Conservation (phyloP, 148 eudicot genomes). For the Diospyros kaki region DNA sequence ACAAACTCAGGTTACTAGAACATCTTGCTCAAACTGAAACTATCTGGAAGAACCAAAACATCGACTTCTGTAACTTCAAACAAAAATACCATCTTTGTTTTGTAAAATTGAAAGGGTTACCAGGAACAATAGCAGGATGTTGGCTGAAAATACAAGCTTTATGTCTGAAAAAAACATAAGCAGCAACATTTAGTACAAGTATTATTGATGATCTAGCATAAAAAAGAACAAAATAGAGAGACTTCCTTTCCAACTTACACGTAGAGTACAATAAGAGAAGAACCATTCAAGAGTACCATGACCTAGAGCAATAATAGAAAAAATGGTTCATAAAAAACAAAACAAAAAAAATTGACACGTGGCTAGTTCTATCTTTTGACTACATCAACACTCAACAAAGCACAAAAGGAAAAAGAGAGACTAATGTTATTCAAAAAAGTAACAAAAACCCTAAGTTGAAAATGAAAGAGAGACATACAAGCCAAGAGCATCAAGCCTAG, state of each 20-base stretch:
- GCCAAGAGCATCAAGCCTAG: too few relatives aligned
- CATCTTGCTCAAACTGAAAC: slow-evolving; percentile 3
- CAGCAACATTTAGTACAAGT: slow-evolving; percentile 3
- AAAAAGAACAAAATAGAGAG: background rate
- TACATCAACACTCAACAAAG: too few relatives aligned
- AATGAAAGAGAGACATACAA: too few relatives aligned
- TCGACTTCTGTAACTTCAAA: background rate
- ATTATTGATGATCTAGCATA: background rate
- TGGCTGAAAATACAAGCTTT: slow-evolving; percentile 84
- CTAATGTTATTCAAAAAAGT: too few relatives aligned
- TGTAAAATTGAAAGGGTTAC: slow-evolving; percentile 26
- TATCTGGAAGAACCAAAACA: background rate
- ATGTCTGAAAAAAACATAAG: slow-evolving; percentile 46
- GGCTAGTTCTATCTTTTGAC: too few relatives aligned
- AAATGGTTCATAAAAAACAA: slow-evolving; percentile 19
- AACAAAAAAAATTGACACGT: too few relatives aligned
- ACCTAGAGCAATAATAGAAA: slow-evolving; percentile 17
- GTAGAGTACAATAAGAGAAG: slow-evolving; percentile 21
- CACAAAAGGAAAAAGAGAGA: too few relatives aligned
- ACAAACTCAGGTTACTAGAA: background rate
- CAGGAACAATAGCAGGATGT: slow-evolving; percentile 75
- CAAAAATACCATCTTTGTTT: background rate
- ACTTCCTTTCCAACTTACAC: slow-evolving; percentile 52
- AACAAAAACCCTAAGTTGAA: too few relatives aligned
- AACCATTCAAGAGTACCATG: slow-evolving; percentile 23